Base-by-base conservation (phyloP, 352 stramenopile genomes). In the Phytopythium helicoides region DNA sequence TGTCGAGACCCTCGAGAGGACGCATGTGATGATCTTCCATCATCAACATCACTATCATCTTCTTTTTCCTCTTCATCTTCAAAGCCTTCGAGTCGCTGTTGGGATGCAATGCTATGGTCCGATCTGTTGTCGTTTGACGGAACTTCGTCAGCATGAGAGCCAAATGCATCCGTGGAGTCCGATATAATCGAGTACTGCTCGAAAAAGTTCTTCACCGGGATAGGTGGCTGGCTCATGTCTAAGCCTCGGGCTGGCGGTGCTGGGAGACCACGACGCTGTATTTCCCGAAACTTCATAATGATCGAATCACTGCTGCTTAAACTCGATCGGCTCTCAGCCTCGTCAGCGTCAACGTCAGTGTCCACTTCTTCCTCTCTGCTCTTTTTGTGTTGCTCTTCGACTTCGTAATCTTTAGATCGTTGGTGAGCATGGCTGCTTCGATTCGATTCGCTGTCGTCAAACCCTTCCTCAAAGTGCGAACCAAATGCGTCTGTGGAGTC, bases 41-140 rank as follows among this genome's bases (percentile, higher is more conserved):
- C 19, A n/a, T 15, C 28, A 31, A 48, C 55, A 51, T 64, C 59
- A 1, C n/a, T 48, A 15, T 48, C 52, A 23, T 68, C 62, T 35
- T 55, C 42, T 33, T 83, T 68, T 44, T 78, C 52, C n/a, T 59
- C 69, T 47, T 63, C 52, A 31, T 22, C 35, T 38, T 52, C 54
- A n/a, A 55, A 47, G 9, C 25, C 48, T 14, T 38, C 35, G 38
- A 18, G 37, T 14, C 4, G 33, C 12, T 36, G 15, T 12, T 31
- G 36, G 23, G 9, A 33, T 33, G 28, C 5, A 9, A 5, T 33
- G 28, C 28, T 33, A 10, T 9, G 28, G 9, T 33, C 28, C 28
- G 28, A 33, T 9, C 28, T 36, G 12, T 15, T n/a, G 15, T 15
- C 18, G 16, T 28, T 35, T 28, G 14, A 25, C 15, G 22, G 25